phyloP scores from a whole-genome alignment of 2,329 filamentous ascomycete genomes.

The Botrytis elliptica region DNA sequence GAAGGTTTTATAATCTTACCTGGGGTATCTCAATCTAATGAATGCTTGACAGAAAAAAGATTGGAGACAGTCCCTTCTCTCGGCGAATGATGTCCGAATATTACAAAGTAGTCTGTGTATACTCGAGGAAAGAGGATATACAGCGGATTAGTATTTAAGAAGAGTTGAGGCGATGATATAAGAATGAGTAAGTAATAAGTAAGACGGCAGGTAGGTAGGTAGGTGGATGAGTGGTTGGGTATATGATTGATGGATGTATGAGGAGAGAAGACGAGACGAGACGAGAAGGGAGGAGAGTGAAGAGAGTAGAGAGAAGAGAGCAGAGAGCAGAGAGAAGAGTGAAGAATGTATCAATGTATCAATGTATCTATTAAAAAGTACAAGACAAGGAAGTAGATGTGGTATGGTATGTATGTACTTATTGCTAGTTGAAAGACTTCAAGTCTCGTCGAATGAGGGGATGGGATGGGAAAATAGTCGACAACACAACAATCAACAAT shows the following conservation, averaged over 20 bases:
- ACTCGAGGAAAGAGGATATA: not conserved
- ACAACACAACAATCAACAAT: not conserved
- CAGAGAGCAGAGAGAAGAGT: not conserved
- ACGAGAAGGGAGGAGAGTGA: not conserved
- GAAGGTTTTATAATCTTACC: constrained; percentile 14
- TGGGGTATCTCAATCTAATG: constrained; percentile 8
- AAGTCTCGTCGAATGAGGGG: not conserved
- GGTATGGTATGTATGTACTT: not conserved
- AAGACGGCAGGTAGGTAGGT: not conserved
- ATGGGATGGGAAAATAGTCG: not conserved
- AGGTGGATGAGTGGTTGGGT: too few relatives aligned
- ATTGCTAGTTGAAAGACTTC: not conserved
- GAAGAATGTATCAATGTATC: not conserved
- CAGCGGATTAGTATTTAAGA: not conserved
- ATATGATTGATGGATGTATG: not conserved
- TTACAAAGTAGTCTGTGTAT: not conserved
- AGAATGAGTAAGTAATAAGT: not conserved
- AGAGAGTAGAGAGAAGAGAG: not conserved
- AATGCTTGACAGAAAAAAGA: not conserved
- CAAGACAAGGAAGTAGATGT: not conserved
- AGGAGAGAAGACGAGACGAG: not conserved
- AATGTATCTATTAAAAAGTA: not conserved
- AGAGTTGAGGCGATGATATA: not conserved
- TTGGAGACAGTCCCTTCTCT: not conserved
- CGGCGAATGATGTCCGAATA: not conserved